Evolutionary conservation across 2,329 filamentous ascomycete species (phyloP), one percentile per base, ranked within the genome.

Genomic region (Arthrobotrys conoides): DNA sequence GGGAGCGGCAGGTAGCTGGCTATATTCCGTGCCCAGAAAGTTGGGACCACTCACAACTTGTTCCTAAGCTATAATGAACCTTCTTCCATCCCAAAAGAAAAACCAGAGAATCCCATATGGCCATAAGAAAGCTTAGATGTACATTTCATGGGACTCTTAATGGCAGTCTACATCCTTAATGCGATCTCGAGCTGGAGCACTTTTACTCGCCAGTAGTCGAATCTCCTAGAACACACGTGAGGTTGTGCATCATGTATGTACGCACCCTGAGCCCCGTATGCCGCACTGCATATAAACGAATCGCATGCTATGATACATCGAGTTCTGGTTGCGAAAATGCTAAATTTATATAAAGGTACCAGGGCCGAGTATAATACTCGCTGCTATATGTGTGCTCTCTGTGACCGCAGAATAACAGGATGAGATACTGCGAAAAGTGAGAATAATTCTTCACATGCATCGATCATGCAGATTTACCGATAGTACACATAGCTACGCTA

Each of bases 271-370:
- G 57, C 57, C 57, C 53, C 57, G 57, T 44, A 30, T 44, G 33
- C 57, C 36, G 57, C 57, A 44, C 36, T 27, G 36, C 57, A 61
- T 61, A 61, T 22, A 44, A 41, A 61, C 53, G 53, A 59, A 59
- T 59, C 10, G 30, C 53, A 36, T 38, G n/a, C 53, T 38, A n/a
- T 16, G 30, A 18, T 59, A 20, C 18, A 59, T 38, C 30, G 53
- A n/a, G 12, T 59, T 59, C 6, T n/a, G 20, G 53, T 22, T 38
- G n/a, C n/a, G n/a, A n/a, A n/a, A n/a, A n/a, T n/a, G n/a, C n/a
- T n/a, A n/a, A n/a, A n/a, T n/a, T n/a, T n/a, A n/a, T n/a, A n/a
- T n/a, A n/a, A n/a, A n/a, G n/a, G n/a, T n/a, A n/a, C n/a, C n/a
- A n/a, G n/a, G n/a, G n/a, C n/a, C n/a, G n/a, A 5, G 10, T 22